Conservation (phyloP, 257 asterid genomes). For the Nicotiana sylvestris region DNA sequence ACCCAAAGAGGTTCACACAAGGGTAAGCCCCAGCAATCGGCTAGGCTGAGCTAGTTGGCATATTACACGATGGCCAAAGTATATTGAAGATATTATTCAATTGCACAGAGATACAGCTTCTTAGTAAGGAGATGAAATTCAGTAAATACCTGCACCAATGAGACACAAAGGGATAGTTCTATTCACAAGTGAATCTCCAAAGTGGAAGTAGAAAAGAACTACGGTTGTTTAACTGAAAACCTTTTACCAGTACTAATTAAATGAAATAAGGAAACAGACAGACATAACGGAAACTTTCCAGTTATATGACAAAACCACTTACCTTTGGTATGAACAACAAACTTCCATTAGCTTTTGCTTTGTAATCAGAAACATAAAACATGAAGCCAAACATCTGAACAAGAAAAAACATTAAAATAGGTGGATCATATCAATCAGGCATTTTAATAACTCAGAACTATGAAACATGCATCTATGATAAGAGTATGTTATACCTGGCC, state of each 20-base stretch:
- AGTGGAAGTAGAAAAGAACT: not conserved
- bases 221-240: not conserved
- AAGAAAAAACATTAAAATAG: slow-evolving; percentile 17
- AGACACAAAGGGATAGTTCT: not conserved
- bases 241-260: not conserved
- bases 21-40: not conserved
- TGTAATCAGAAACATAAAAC: slow-evolving; percentile 66
- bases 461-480: not conserved
- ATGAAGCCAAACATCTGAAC: slow-evolving; percentile 87
- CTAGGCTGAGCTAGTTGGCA: not conserved
- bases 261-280: not conserved
- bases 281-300: not conserved
- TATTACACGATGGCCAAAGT: not conserved
- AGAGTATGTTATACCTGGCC: slow-evolving; percentile 59
- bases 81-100: not conserved
- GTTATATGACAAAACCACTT: slow-evolving; percentile 11
- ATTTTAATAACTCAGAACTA: slow-evolving; percentile 19
- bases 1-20: not conserved
- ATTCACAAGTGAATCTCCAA: not conserved
- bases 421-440: slow-evolving; percentile 16
- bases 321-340: slow-evolving; percentile 72
- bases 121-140: not conserved
- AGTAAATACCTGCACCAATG: not conserved
- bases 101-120: not conserved
- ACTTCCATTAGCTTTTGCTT: slow-evolving; percentile 45